Base-by-base conservation (phyloP, 768 basidiomycete species). In the Tulasnella sp. region DNA sequence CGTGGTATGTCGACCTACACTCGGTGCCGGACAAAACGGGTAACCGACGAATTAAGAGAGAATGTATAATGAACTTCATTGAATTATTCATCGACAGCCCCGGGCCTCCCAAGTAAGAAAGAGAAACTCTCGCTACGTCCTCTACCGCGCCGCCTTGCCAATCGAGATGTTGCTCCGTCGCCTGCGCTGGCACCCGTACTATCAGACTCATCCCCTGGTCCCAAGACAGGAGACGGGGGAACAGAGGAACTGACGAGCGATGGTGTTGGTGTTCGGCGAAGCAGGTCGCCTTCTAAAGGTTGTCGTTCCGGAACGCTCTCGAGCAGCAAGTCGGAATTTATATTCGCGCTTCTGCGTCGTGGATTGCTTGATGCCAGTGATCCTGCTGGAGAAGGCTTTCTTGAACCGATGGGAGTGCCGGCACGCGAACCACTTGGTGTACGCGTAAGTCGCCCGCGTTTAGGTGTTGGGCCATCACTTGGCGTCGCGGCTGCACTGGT, bases 381-480 rank as follows among this genome's bases (percentile, higher is more conserved):
- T 24, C 60, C 58, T 75, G 79, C 79, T 37, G 79, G 79, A 75
- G 79, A 80, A 41, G 79, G 72, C 48, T 80, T 80, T 69, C 79
- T 44, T 28, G 79, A 80, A 46, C 73, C 58, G 31, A 28, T 28
- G 28, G 72, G 79, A 69, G 79, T 73, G 41, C 31, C 40, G n/a
- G 69, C 18, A 34, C 72, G 77, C 18, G 77, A 78, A 22, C 73
- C 73, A 24, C 41, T 75, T 41, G 77, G 40, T 41, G 77, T 78
- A 58, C 77, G 64, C n/a, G 79, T 73, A 44, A 41, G 58, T 69
- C 78, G 60, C 14, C 78, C 69, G 20, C 69, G 72, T 73, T 58
- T 42, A 72, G 78, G 69, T 22, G 78, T 46, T 1, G 60, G n/a
- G 37, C 50, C 40, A 11, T 75, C 73, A 28, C 46, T 28, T 44